phyloP scores from a whole-genome alignment of 1,284 basidiomycete genomes.

The Ustilago trichophora region DNA sequence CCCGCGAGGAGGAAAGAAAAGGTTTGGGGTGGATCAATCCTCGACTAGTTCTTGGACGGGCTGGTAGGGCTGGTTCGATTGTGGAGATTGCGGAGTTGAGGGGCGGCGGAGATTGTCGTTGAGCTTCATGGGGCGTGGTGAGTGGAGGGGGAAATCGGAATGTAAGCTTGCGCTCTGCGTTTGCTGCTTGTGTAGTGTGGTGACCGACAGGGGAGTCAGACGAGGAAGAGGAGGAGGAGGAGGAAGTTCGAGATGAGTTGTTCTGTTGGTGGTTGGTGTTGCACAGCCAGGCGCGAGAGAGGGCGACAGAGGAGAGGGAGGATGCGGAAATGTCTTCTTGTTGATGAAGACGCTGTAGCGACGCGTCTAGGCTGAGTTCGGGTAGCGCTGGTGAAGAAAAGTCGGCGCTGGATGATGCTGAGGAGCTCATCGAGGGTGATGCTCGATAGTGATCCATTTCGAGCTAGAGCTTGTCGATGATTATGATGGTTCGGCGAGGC shows the following conservation, averaged over 20 bases:
- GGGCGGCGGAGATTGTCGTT: too few relatives aligned
- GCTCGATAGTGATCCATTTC: conserved; percentile 3
- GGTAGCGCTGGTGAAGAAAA: conserved; percentile 27
- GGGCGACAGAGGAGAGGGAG: conserved; percentile 5
- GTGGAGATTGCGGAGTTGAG: too few relatives aligned
- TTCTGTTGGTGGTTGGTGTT: neutral
- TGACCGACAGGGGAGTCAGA: too few relatives aligned
- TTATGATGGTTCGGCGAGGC: too few relatives aligned
- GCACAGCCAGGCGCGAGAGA: conserved; percentile 6
- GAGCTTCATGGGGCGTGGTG: too few relatives aligned
- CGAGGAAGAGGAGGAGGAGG: too few relatives aligned
- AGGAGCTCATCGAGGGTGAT: neutral
- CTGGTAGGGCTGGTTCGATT: neutral
- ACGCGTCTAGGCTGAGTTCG: conserved; percentile 31
- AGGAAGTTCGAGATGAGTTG: too few relatives aligned
- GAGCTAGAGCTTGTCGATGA: too few relatives aligned
- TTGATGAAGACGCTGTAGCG: conserved; percentile 20
- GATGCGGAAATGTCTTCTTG: conserved; percentile 17
- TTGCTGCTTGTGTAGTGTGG: neutral
- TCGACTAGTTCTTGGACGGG: conserved; percentile 28
- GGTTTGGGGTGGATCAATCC: conserved; percentile 13
- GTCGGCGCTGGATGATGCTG: conserved; percentile 6
- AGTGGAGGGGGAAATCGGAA: conserved; percentile 10
- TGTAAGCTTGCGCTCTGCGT: neutral
- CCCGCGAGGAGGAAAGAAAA: conserved; percentile 17